Conservation (phyloP, 139 green algal genomes). For the Chlorella sorokiniana region DNA sequence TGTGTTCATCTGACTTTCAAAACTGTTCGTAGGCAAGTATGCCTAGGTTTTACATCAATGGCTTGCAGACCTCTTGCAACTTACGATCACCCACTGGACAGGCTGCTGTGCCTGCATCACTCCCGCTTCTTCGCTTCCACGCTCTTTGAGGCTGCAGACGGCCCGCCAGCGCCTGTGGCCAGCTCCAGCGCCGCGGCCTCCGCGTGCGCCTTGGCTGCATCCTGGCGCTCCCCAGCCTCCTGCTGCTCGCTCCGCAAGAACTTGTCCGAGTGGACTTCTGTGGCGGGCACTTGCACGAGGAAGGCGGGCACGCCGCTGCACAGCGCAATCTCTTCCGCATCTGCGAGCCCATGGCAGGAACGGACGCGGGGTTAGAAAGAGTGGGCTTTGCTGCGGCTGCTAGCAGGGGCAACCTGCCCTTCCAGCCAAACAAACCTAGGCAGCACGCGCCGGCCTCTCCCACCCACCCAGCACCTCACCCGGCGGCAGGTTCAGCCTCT, state of each 20-base stretch:
- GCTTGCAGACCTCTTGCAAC: too few species aligned
- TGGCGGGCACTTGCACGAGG: constrained; percentile 10
- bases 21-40: too few species aligned
- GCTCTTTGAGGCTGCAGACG: background rate
- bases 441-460: background rate
- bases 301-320: constrained; percentile 5
- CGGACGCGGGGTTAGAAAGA: background rate
- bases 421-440: too few species aligned
- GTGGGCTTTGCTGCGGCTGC: background rate
- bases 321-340: background rate
- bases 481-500: background rate
- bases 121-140: background rate
- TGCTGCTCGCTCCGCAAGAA: background rate
- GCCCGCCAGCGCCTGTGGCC: background rate
- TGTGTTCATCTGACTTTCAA: background rate
- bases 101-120: background rate
- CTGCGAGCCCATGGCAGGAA: background rate
- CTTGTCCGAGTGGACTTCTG: constrained; percentile 14
- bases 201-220: background rate
- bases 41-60: too few species aligned
- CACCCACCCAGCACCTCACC: background rate
- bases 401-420: background rate
- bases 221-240: background rate
- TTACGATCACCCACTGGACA: too few species aligned
- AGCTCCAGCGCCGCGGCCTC: background rate